Evolutionary conservation across 768 basidiomycete genomes (phyloP).

Genomic region (Agaricus blazei): DNA sequence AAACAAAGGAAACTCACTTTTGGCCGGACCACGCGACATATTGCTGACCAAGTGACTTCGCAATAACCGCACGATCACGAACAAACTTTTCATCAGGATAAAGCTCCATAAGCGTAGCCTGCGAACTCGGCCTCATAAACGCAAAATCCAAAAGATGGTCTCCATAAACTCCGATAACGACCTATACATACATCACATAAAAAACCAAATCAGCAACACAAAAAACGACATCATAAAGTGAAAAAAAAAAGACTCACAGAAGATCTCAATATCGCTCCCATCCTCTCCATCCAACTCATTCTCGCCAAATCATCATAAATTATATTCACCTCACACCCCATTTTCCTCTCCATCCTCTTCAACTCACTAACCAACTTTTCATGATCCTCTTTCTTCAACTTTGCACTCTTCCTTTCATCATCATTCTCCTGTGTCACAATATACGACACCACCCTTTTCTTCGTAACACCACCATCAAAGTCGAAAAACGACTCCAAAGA

Average conservation of each 20-base stretch:
- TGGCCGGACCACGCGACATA: slow-evolving; percentile 58
- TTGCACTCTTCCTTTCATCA: slow-evolving; percentile 36
- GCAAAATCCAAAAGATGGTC: slow-evolving; percentile 60
- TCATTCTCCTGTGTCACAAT: slow-evolving; percentile 27
- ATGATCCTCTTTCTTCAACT: slow-evolving; percentile 53
- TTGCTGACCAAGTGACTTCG: slow-evolving; percentile 44
- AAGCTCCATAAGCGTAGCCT: slow-evolving; percentile 71
- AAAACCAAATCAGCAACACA: neutral
- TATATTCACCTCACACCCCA: slow-evolving; percentile 52
- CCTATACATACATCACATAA: slow-evolving; percentile 26
- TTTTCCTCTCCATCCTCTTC: slow-evolving; percentile 39
- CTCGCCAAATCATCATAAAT: slow-evolving; percentile 43
- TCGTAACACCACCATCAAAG: slow-evolving; percentile 9
- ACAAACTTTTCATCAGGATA: slow-evolving; percentile 65
- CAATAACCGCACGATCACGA: slow-evolving; percentile 55
- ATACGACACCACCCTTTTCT: slow-evolving; percentile 58
- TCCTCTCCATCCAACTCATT: slow-evolving; percentile 56
- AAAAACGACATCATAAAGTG: neutral
- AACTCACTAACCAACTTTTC: slow-evolving; percentile 55
- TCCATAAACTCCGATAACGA: slow-evolving; percentile 58
- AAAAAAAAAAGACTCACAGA: slow-evolving; percentile 41
- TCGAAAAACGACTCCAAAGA: slow-evolving; percentile 39
- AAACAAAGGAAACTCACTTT: slow-evolving; percentile 21
- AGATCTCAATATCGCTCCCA: slow-evolving; percentile 62
- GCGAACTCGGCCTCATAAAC: slow-evolving; percentile 59